phyloP scores from a whole-genome alignment of 768 basidiomycete genomes.

The Boletus rubropictus region DNA sequence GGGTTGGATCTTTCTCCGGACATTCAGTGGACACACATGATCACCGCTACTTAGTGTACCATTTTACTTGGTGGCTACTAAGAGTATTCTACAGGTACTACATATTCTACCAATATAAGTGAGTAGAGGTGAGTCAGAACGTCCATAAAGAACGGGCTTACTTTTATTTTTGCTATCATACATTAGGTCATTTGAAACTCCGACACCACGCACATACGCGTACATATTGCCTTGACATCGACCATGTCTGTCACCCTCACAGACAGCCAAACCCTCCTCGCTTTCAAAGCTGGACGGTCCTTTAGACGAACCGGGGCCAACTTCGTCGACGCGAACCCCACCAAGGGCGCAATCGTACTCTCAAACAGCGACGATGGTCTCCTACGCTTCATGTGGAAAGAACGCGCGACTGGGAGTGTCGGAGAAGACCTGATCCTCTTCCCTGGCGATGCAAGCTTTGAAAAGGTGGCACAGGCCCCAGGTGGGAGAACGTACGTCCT shows the following conservation, averaged over 20 bases:
- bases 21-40: too few species aligned
- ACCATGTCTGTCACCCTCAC: slow-evolving; percentile 26
- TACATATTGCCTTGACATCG: neutral
- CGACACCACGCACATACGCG: slow-evolving; percentile 13
- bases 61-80: too few species aligned
- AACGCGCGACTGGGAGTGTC: slow-evolving; percentile 51
- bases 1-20: too few species aligned
- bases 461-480: slow-evolving; percentile 60
- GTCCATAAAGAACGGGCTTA: too few species aligned
- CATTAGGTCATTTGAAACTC: slow-evolving; percentile 14
- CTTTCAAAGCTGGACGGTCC: slow-evolving; percentile 69
- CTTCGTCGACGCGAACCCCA: slow-evolving; percentile 57
- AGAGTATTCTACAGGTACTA: too few species aligned
- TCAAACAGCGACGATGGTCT: slow-evolving; percentile 69
- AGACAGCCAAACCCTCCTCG: slow-evolving; percentile 32
- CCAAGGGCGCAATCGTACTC: slow-evolving; percentile 70
- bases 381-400: slow-evolving; percentile 77
- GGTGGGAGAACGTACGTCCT: slow-evolving; percentile 78
- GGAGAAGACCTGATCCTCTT: slow-evolving; percentile 87
- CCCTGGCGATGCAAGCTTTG: slow-evolving; percentile 78
- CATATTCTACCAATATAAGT: too few species aligned
- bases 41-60: too few species aligned
- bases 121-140: too few species aligned
- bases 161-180: too few species aligned
- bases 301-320: slow-evolving; percentile 63